Percentiles rank a stretch among this genome's conserved stretches.
Conservation (phyloP, 148 eudicot genomes). For the Persicaria maculosa region DNA sequence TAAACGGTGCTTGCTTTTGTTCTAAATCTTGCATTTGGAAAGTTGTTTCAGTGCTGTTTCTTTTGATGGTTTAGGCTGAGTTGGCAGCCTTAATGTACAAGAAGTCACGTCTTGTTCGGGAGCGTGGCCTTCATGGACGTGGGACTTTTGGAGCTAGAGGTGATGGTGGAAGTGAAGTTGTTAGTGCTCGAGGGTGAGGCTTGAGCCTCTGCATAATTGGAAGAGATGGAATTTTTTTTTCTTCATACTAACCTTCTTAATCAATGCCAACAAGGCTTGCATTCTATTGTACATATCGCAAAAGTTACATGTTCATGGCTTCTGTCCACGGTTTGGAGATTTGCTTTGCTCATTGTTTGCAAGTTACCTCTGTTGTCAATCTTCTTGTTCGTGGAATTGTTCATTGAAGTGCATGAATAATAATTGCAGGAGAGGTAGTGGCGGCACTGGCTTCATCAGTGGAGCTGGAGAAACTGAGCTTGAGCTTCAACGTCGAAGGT, state of each 20-base stretch:
- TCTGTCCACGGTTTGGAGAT: neutral
- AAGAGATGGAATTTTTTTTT: neutral
- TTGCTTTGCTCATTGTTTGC: neutral
- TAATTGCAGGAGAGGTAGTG: slow-evolving; percentile 88
- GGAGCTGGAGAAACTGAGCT: slow-evolving; percentile 99
- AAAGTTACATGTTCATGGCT: neutral
- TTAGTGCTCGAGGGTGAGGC: slow-evolving; percentile 91
- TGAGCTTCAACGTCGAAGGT: slow-evolving; percentile 97
- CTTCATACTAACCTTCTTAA: neutral
- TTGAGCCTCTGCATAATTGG: neutral
- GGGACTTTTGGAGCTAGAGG: slow-evolving; percentile 73
- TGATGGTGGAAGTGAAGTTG: slow-evolving; percentile 93
- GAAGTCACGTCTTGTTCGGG: slow-evolving; percentile 79
- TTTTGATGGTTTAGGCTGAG: slow-evolving; percentile 58
- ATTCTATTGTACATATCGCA: neutral
- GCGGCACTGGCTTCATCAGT: slow-evolving; percentile 87
- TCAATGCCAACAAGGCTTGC: neutral
- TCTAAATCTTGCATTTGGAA: neutral
- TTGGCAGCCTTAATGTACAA: slow-evolving; percentile 94
- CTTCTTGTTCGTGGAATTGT: slow-evolving; percentile 2
- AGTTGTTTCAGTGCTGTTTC: neutral
- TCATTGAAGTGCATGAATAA: slow-evolving; percentile 14
- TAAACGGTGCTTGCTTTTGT: neutral
- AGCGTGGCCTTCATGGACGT: slow-evolving; percentile 72
- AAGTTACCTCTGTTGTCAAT: neutral